Evolutionary conservation across 257 asterid species (phyloP).

Genomic region (Primulina eburnea): DNA sequence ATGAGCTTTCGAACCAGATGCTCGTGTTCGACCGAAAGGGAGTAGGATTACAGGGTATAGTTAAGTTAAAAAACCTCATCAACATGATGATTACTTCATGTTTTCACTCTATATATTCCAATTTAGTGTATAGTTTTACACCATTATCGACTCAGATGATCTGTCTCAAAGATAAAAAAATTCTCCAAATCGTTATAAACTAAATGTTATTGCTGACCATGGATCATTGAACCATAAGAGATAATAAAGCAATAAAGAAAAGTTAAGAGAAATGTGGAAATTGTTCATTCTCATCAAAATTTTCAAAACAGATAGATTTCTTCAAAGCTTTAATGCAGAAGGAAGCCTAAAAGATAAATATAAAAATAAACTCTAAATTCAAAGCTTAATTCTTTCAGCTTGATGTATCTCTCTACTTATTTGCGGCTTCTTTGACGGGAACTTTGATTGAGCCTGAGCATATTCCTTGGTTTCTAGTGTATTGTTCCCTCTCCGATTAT

Average conservation of each 20-base stretch:
- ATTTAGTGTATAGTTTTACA: neutral
- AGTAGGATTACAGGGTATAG: neutral
- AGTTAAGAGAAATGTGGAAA: neutral
- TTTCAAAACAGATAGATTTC: neutral
- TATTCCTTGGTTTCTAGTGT: slow-evolving; percentile 27
- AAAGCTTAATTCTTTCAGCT: slow-evolving; percentile 54
- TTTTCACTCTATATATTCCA: neutral
- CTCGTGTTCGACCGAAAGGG: neutral
- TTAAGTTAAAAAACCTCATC: neutral
- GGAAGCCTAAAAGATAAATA: neutral
- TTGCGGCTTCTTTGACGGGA: slow-evolving; percentile 36
- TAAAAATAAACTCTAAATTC: slow-evolving; percentile 26
- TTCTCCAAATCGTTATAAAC: neutral
- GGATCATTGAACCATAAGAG: no score
- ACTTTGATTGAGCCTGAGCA: slow-evolving; percentile 28
- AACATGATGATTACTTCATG: neutral
- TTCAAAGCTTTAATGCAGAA: neutral
- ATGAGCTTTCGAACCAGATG: neutral
- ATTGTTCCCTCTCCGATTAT: slow-evolving; percentile 24
- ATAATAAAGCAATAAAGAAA: neutral
- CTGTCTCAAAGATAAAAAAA: neutral
- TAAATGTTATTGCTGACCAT: neutral
- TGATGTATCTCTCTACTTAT: slow-evolving; percentile 45
- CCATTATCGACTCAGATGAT: neutral
- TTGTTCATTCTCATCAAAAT: neutral